Evolutionary conservation across 2,329 filamentous ascomycete species (phyloP).

Genomic region (Penicillium sp.): DNA sequence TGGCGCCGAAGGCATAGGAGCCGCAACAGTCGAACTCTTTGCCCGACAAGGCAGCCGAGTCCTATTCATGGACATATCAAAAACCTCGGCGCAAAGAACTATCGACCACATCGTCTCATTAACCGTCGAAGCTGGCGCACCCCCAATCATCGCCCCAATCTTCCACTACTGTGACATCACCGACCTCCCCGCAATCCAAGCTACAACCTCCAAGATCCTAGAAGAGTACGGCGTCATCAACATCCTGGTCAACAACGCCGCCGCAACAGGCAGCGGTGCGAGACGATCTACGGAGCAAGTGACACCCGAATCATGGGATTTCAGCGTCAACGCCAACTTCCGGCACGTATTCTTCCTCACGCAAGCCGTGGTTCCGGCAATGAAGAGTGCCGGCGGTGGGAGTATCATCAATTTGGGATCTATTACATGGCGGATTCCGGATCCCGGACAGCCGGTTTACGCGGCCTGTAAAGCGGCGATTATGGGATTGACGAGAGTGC

Average conservation of each 20-base stretch:
- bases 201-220: constrained; percentile 35
- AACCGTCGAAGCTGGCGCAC: not conserved
- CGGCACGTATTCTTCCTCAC: constrained; percentile 48
- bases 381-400: constrained; percentile 31
- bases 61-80: constrained; percentile 45
- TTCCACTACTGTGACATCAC: constrained; percentile 48
- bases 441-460: constrained; percentile 34
- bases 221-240: constrained; percentile 27
- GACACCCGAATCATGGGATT: constrained; percentile 45
- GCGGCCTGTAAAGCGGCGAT: constrained; percentile 42
- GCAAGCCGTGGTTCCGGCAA: constrained; percentile 38
- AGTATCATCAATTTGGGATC: constrained; percentile 46
- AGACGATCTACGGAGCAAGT: constrained; percentile 25
- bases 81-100: constrained; percentile 26
- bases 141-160: constrained; percentile 25
- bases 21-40: constrained; percentile 44
- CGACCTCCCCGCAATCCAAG: constrained; percentile 27
- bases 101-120: constrained; percentile 7
- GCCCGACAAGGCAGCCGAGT: constrained; percentile 47
- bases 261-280: constrained; percentile 14
- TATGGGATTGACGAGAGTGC: constrained; percentile 41
- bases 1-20: constrained; percentile 50
- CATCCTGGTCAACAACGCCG: constrained; percentile 42
- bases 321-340: constrained; percentile 47
- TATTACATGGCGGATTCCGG: constrained; percentile 41